These are phyloP conservation scores for Suillus tomentosus DNA, from an alignment of 768 basidiomycete genomes.

Conservation along the genomic window DNA sequence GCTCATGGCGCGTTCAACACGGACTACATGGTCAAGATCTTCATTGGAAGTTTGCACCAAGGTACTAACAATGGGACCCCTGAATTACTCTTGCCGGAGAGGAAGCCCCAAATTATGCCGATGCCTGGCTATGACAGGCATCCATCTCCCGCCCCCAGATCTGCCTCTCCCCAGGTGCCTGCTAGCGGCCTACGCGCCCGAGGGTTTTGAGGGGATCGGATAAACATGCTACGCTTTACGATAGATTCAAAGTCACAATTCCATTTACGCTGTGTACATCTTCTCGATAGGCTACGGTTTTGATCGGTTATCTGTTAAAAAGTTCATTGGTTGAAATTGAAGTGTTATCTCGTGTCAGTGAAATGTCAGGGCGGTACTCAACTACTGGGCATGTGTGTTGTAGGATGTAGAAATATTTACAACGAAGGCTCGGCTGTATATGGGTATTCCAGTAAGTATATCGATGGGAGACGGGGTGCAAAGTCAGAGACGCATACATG, in stretches of 20 bases:
- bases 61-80: constrained; percentile 19
- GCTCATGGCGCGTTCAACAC: constrained; percentile 33
- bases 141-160: not conserved
- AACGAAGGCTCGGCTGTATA: not conserved
- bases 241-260: not conserved
- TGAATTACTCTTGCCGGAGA: constrained; percentile 17
- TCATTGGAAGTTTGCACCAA: constrained; percentile 29
- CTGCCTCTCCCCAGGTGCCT: not conserved
- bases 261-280: not conserved
- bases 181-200: not conserved
- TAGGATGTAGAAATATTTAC: not conserved
- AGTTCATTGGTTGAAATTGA: not conserved
- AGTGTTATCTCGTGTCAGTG: not conserved
- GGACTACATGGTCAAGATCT: constrained; percentile 38
- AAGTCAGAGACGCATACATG: too few species aligned
- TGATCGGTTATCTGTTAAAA: not conserved
- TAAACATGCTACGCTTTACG: not conserved
- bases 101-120: not conserved
- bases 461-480: too few species aligned
- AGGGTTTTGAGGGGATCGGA: not conserved
- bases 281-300: not conserved
- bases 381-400: too few species aligned
- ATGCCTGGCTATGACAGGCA: constrained; percentile 3
- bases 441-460: not conserved
- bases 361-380: not conserved